Percentiles rank a stretch among this genome's conserved stretches.
phyloP scores from a whole-genome alignment of 345 rosid species.

The Reutealis trisperma region DNA sequence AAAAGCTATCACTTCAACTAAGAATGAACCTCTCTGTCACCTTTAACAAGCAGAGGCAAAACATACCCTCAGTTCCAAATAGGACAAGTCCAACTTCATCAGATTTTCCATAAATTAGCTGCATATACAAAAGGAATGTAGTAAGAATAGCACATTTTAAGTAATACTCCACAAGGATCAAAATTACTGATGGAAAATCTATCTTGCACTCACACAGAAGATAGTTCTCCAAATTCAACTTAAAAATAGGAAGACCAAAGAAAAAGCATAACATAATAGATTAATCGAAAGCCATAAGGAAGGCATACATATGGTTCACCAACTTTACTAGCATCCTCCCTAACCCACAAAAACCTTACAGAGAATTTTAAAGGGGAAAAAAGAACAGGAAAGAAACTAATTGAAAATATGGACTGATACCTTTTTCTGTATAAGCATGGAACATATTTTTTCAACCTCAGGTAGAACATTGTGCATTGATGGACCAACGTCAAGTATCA shows the following conservation, averaged over 20 bases:
- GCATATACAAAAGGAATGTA: conserved; percentile 30
- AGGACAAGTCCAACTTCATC: conserved; percentile 85
- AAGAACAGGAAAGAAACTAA: not conserved
- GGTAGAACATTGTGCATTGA: conserved; percentile 71
- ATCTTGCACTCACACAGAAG: not conserved
- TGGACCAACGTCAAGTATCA: conserved; percentile 85
- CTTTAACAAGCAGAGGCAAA: not conserved
- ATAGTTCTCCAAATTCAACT: not conserved
- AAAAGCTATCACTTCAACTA: not conserved
- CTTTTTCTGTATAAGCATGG: conserved; percentile 78
- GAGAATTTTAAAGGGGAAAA: not conserved
- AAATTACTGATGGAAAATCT: not conserved
- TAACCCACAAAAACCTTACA: not conserved
- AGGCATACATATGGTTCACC: not conserved
- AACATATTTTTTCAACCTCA: conserved; percentile 62
- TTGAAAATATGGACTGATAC: conserved; percentile 27
- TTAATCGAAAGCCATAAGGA: not conserved
- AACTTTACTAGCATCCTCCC: not conserved
- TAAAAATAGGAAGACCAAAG: not conserved
- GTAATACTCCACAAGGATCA: not conserved
- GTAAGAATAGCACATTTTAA: not conserved
- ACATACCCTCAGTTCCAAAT: conserved; percentile 81
- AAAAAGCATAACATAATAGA: not conserved
- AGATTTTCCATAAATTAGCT: conserved; percentile 70
- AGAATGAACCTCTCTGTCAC: not conserved